A percentile compares a stretch with the other conserved stretches of the same genome.
These are phyloP conservation scores for Gnaphalium uliginosum DNA, from an alignment of 129 eudicot genomes.

Conservation along the genomic window DNA sequence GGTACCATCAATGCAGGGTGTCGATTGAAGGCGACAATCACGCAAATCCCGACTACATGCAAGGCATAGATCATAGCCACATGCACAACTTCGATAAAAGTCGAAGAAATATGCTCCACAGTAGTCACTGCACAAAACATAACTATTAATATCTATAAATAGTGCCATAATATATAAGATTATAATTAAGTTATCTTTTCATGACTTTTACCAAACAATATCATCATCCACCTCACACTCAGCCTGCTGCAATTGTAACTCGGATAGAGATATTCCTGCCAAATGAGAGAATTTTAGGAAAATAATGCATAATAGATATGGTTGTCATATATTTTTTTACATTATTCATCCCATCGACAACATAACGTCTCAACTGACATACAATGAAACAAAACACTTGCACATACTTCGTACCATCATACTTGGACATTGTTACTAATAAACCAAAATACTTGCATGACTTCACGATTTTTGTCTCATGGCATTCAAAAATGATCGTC, in stretches of 20 bases:
- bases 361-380: background rate
- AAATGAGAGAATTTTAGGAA: background rate
- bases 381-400: background rate
- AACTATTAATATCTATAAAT: background rate
- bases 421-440: no score
- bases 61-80: background rate
- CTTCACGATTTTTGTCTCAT: no score
- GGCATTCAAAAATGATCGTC: no score
- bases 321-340: background rate
- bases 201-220: background rate
- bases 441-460: no score
- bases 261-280: background rate
- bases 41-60: background rate
- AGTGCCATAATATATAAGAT: background rate
- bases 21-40: background rate
- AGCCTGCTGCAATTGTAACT: background rate
- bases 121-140: background rate
- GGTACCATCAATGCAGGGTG: background rate
- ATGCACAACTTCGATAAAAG: background rate
- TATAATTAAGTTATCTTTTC: background rate
- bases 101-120: slow-evolving; percentile 1
- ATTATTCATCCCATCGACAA: no score
- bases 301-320: background rate
- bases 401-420: background rate
- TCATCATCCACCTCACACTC: background rate